These are phyloP conservation scores for Fusarium chlamydosporum DNA, from an alignment of 2,329 filamentous ascomycete genomes.

Conservation along the genomic window DNA sequence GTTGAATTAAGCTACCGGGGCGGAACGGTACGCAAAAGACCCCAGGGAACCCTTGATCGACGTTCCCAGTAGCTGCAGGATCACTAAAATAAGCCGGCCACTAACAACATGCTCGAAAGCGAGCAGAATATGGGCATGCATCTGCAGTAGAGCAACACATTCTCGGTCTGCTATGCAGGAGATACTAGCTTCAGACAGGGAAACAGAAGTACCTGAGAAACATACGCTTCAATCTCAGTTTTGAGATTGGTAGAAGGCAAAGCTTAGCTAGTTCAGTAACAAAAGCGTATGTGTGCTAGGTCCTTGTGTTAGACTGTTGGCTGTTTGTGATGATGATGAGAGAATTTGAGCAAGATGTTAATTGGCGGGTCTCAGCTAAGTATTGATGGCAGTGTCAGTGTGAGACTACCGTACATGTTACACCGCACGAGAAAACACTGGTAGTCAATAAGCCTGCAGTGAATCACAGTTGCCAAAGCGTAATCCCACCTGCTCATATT, in stretches of 20 bases:
- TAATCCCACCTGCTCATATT: background rate
- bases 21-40: slow-evolving; percentile 1
- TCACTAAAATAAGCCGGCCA: background rate
- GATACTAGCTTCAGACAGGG: background rate
- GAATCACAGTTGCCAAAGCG: background rate
- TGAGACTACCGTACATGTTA: background rate
- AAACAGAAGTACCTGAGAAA: background rate
- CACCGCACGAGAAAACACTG: background rate
- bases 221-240: background rate
- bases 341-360: slow-evolving; percentile 28
- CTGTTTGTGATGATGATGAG: slow-evolving; percentile 13
- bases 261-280: background rate
- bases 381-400: background rate
- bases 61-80: background rate
- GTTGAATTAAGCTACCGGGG: background rate
- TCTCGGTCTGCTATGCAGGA: no score
- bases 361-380: background rate
- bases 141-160: background rate
- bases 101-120: slow-evolving; percentile 20
- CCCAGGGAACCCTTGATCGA: background rate
- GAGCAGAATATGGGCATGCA: background rate
- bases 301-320: background rate
- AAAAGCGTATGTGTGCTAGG: no score
- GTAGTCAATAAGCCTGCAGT: background rate
- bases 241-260: no score